A percentile compares a stretch with the other conserved stretches of the same genome.
These are phyloP conservation scores for Echium plantagineum DNA, from an alignment of 257 asterid genomes.

Conservation along the genomic window DNA sequence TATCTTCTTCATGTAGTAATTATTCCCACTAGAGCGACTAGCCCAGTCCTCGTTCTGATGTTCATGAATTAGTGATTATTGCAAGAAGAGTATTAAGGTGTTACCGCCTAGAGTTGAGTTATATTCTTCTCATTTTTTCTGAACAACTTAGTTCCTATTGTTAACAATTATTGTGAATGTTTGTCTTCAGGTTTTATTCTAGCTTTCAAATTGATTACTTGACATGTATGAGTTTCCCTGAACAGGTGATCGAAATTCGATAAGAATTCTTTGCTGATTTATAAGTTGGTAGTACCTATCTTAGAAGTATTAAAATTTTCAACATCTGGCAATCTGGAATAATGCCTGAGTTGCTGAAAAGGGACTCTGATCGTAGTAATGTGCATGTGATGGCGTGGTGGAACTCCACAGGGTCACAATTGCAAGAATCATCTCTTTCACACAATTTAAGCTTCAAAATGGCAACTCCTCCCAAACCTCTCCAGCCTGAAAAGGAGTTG, in stretches of 20 bases:
- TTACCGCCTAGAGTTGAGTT: neutral
- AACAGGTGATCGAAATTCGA: conserved; percentile 4
- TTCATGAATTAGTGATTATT: neutral
- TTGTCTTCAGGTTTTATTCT: neutral
- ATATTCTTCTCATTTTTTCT: neutral
- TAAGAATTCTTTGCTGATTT: neutral
- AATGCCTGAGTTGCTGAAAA: conserved; percentile 10
- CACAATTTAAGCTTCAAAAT: conserved; percentile 12
- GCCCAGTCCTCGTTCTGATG: neutral
- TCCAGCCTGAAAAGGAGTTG: conserved; percentile 7
- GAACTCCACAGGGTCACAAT: conserved; percentile 7
- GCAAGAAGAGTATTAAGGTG: neutral
- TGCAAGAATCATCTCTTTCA: conserved; percentile 12
- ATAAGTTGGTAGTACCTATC: neutral
- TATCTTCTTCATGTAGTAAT: no score
- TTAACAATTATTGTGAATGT: neutral
- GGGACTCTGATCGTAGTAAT: conserved; percentile 9
- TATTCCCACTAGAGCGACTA: neutral
- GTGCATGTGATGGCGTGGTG: conserved; percentile 11
- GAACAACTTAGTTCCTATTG: neutral
- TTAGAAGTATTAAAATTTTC: neutral
- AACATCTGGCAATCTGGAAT: conserved; percentile 4
- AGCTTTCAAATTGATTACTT: neutral
- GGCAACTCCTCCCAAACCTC: conserved; percentile 2
- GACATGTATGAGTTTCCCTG: neutral